phyloP scores from a whole-genome alignment of 345 rosid genomes.

The Lepidium sativum region DNA sequence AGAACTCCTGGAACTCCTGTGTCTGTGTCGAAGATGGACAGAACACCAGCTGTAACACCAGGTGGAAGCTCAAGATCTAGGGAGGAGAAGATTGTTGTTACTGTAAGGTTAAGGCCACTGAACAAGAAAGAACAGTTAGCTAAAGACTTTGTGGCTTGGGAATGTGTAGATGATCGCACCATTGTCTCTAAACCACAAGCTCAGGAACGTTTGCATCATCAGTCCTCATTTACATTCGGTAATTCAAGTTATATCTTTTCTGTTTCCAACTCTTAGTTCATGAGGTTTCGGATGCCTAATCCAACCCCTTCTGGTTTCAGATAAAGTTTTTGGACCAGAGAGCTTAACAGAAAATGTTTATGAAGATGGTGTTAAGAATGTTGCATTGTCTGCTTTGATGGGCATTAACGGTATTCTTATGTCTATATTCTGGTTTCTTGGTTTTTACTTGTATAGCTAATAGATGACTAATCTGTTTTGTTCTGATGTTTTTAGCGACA shows the following conservation, averaged over 20 bases:
- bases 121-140: slow-evolving; percentile 80
- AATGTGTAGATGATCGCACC: slow-evolving; percentile 77
- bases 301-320: slow-evolving; percentile 33
- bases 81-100: slow-evolving; percentile 97
- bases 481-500: slow-evolving; percentile 52
- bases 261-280: neutral
- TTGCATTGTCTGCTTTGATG: slow-evolving; percentile 90
- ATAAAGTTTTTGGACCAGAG: slow-evolving; percentile 87
- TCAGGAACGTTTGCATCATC: slow-evolving; percentile 74
- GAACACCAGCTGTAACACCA: slow-evolving; percentile 53
- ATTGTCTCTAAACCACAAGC: slow-evolving; percentile 63
- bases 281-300: neutral
- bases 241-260: slow-evolving; percentile 1
- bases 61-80: slow-evolving; percentile 65
- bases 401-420: slow-evolving; percentile 67
- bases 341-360: slow-evolving; percentile 72
- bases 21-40: slow-evolving; percentile 63
- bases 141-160: slow-evolving; percentile 93
- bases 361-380: slow-evolving; percentile 94
- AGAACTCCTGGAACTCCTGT: slow-evolving; percentile 85
- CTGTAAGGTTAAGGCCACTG: slow-evolving; percentile 84
- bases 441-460: neutral
- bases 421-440: neutral
- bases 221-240: slow-evolving; percentile 84
- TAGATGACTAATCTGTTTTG: neutral